Percentiles rank a stretch among this genome's conserved stretches.
Conservation (phyloP, 768 basidiomycete genomes). For the Tulasnella sp. region DNA sequence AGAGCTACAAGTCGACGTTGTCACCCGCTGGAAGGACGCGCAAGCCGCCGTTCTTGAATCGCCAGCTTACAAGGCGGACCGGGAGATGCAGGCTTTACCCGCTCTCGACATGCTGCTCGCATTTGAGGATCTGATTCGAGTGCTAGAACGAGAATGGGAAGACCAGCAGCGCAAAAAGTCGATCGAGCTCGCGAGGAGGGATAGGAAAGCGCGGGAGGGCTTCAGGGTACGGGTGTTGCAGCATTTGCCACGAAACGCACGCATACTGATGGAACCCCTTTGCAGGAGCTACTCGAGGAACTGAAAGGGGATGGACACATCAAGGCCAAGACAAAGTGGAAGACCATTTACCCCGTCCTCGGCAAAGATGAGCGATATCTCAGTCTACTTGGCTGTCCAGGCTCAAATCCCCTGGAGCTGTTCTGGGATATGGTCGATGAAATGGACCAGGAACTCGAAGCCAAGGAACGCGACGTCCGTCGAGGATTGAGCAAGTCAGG, state of each 20-base stretch:
- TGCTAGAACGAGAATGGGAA: slow-evolving; percentile 87
- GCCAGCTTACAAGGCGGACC: slow-evolving; percentile 71
- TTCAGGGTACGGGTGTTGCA: slow-evolving; percentile 60
- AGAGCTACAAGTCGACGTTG: slow-evolving; percentile 80
- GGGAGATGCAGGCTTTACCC: slow-evolving; percentile 74
- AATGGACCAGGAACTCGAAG: slow-evolving; percentile 80
- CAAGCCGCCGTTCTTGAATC: slow-evolving; percentile 72
- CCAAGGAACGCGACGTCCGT: slow-evolving; percentile 46
- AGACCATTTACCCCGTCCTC: slow-evolving; percentile 76
- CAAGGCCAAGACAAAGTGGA: slow-evolving; percentile 86
- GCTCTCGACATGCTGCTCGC: slow-evolving; percentile 87
- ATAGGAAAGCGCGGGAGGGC: slow-evolving; percentile 85
- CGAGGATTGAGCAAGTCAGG: slow-evolving; percentile 40
- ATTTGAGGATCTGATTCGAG: slow-evolving; percentile 90
- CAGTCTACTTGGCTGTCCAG: slow-evolving; percentile 84
- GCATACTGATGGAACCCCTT: too few species aligned
- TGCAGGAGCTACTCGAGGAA: slow-evolving; percentile 65
- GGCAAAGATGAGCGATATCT: slow-evolving; percentile 77
- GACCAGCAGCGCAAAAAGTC: slow-evolving; percentile 75
- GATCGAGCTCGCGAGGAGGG: slow-evolving; percentile 77
- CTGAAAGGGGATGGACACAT: slow-evolving; percentile 64
- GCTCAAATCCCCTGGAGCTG: slow-evolving; percentile 91
- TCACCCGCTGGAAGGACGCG: slow-evolving; percentile 89
- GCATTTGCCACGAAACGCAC: not conserved
- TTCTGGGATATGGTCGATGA: slow-evolving; percentile 93